A percentile compares a stretch with the other conserved stretches of the same genome.
Conservation (phyloP, 495 filamentous ascomycete genomes). For the Amniculicola lignicola region DNA sequence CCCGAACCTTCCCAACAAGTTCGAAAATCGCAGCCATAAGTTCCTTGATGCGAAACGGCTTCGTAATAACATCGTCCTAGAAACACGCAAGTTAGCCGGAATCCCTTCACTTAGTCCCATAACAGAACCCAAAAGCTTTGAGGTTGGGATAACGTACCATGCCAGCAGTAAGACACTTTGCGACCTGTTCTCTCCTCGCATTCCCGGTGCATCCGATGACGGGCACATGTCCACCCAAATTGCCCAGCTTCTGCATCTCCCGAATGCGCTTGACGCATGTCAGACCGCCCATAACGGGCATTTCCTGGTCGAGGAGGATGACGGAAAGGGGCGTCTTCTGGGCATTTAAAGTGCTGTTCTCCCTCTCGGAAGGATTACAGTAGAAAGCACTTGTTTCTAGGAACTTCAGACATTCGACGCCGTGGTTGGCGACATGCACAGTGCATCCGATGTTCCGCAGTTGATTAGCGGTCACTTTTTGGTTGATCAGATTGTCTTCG, state of each 20-base stretch:
- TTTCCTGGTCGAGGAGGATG: constrained; percentile 42
- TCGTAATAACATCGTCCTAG: constrained; percentile 26
- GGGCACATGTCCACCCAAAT: constrained; percentile 23
- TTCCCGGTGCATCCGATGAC: constrained; percentile 41
- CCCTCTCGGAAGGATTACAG: background rate
- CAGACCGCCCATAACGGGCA: constrained; percentile 42
- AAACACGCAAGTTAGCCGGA: too few species aligned
- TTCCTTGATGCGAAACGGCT: constrained; percentile 24
- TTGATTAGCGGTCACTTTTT: constrained; percentile 37
- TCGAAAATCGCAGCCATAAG: too few species aligned
- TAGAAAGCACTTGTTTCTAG: constrained; percentile 11
- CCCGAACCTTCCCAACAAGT: too few species aligned
- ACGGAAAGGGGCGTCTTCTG: constrained; percentile 24
- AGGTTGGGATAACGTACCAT: too few species aligned
- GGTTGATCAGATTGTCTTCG: constrained; percentile 43
- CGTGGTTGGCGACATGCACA: constrained; percentile 39
- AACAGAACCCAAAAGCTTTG: too few species aligned
- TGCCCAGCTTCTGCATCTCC: constrained; percentile 24
- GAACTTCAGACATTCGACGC: constrained; percentile 36
- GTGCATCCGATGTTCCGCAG: constrained; percentile 31
- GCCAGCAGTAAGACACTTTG: constrained; percentile 34
- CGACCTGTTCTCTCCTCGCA: constrained; percentile 34
- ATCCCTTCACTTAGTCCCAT: too few species aligned
- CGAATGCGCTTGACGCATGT: constrained; percentile 32
- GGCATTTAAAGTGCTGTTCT: background rate